Evolutionary conservation across 2,329 filamentous ascomycete genomes (phyloP).

Genomic region (Phoma herbarum): DNA sequence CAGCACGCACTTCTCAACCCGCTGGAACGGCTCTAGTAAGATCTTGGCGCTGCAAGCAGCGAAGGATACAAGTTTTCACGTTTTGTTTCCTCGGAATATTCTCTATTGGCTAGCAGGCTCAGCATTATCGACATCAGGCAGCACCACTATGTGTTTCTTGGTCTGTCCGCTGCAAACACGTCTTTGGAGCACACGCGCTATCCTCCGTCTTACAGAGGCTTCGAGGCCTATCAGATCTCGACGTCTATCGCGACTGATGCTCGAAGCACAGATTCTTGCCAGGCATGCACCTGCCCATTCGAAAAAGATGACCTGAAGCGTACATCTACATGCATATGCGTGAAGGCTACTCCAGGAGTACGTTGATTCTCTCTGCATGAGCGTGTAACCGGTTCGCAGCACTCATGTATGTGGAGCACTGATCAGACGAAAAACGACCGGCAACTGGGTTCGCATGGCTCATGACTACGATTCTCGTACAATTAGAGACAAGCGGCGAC

Average conservation of each 20-base stretch:
- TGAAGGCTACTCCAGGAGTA: not conserved
- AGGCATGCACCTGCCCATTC: not conserved
- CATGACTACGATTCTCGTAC: not conserved
- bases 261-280: not conserved
- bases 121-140: conserved; percentile 8
- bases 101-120: not conserved
- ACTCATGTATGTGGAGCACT: not conserved
- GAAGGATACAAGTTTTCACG: conserved; percentile 6
- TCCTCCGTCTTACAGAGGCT: conserved; percentile 4
- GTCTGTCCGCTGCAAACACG: conserved; percentile 5
- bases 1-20: conserved; percentile 3
- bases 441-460: not conserved
- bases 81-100: conserved; percentile 9
- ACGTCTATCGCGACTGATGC: conserved; percentile 15
- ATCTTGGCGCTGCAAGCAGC: conserved; percentile 32
- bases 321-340: not conserved
- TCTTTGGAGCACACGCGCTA: conserved; percentile 3
- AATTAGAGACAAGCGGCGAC: not conserved
- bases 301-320: not conserved
- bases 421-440: not conserved
- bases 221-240: conserved; percentile 4
- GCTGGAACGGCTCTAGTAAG: conserved; percentile 2
- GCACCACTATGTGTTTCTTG: not conserved
- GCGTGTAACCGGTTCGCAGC: conserved; percentile 17
- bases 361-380: conserved; percentile 4